Evolutionary conservation across 2,329 filamentous ascomycete species (phyloP).

Genomic region (Talaromyces sp.): DNA sequence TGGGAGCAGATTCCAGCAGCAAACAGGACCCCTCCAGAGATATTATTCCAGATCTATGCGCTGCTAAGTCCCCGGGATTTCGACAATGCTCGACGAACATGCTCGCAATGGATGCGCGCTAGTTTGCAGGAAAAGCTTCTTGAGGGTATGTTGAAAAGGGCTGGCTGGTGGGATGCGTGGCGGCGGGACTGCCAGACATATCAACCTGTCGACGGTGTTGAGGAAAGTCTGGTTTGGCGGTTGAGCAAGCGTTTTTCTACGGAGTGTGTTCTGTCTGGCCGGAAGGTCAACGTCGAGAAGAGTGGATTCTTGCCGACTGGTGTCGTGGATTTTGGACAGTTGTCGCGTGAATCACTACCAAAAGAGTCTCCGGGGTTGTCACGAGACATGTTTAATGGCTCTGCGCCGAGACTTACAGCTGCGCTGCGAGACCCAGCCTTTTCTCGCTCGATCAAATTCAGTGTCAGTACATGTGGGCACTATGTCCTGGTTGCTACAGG

Average conservation of each 20-base stretch:
- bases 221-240: constrained; percentile 35
- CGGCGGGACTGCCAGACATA: constrained; percentile 26
- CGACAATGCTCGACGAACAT: constrained; percentile 59
- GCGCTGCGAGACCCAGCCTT: constrained; percentile 22
- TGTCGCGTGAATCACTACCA: constrained; percentile 21
- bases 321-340: constrained; percentile 27
- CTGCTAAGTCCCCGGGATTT: constrained; percentile 51
- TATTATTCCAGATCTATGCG: constrained; percentile 48
- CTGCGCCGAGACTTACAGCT: constrained; percentile 23
- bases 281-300: constrained; percentile 29
- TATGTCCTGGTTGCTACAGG: constrained; percentile 57
- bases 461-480: constrained; percentile 56
- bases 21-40: constrained; percentile 45
- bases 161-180: constrained; percentile 53
- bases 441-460: constrained; percentile 41
- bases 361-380: constrained; percentile 17
- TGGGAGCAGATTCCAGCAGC: constrained; percentile 23
- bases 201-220: constrained; percentile 33
- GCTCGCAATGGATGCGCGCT: constrained; percentile 57
- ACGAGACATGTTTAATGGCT: constrained; percentile 18
- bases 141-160: constrained; percentile 52
- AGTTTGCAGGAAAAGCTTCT: constrained; percentile 54
- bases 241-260: constrained; percentile 49
- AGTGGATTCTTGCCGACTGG: constrained; percentile 39
- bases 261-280: constrained; percentile 47